Conservation (phyloP, 805 yeast genomes). For the Soucietia sequanensis region DNA sequence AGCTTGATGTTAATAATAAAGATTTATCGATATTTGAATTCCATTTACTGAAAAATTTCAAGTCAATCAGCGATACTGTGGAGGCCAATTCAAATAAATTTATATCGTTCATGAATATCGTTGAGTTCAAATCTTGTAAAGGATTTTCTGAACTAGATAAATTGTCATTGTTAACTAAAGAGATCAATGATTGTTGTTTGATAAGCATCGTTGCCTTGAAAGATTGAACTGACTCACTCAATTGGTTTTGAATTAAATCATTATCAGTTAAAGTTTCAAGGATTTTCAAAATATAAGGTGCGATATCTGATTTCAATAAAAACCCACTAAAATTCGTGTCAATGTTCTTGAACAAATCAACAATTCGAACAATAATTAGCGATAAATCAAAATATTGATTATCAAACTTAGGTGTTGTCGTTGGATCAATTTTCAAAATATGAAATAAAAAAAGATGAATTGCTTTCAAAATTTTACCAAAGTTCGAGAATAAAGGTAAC, state of each 20-base stretch:
- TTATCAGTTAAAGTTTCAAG: slow-evolving; percentile 38
- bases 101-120: slow-evolving; percentile 51
- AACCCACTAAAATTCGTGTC: slow-evolving; percentile 65
- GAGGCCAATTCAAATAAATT: slow-evolving; percentile 56
- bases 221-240: slow-evolving; percentile 37
- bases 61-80: slow-evolving; percentile 66
- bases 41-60: slow-evolving; percentile 68
- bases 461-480: slow-evolving; percentile 26
- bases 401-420: slow-evolving; percentile 9
- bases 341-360: slow-evolving; percentile 54
- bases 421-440: slow-evolving; percentile 1
- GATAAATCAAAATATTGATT: slow-evolving; percentile 13
- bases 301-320: slow-evolving; percentile 60
- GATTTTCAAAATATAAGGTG: slow-evolving; percentile 55
- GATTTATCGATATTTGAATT: slow-evolving; percentile 79
- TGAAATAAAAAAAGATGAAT: slow-evolving; percentile 12
- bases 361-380: slow-evolving; percentile 49
- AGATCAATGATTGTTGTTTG: slow-evolving; percentile 43
- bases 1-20: slow-evolving; percentile 56
- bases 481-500: slow-evolving; percentile 36
- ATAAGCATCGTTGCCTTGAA: slow-evolving; percentile 53
- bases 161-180: slow-evolving; percentile 18
- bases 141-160: slow-evolving; percentile 14
- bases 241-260: slow-evolving; percentile 7
- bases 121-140: slow-evolving; percentile 31